Base-by-base conservation (phyloP, 2,329 filamentous ascomycete genomes). In the Fusarium nelsonii region DNA sequence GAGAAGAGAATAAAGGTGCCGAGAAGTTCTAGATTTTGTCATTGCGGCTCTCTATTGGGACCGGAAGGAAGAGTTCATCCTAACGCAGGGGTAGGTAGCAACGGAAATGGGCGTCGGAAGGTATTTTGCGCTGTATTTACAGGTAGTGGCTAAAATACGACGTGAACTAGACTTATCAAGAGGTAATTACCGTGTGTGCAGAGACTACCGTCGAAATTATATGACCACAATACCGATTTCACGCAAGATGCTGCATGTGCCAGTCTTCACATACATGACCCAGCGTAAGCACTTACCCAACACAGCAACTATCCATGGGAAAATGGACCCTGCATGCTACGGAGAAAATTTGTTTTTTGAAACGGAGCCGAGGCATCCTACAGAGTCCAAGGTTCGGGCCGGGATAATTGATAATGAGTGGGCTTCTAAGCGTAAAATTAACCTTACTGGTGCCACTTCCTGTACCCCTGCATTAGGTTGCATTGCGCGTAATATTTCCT, bases 341-440 rank as follows among this genome's bases (percentile, higher is more conserved):
- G 6, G 23, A 23, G 23, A 32, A 8, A 51, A 36, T 10, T 3
- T 30, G 26, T 16, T 7, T 45, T 26, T 23, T 23, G 23, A 23
- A 23, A 23, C 23, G 32, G n/a, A 18, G 18, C 48, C 48, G 48
- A 50, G 48, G 48, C 18, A 20, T 28, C 48, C 18, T 15, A 23
- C 23, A 5, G 23, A 23, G 23, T 23, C 23, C 23, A 23, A 23
- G 23, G 23, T 23, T 23, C 23, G 23, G 23, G 23, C 23, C 23
- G 23, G 23, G 23, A 23, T 23, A 5, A 23, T 23, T 23, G 23
- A 23, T 23, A 23, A 23, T 23, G 23, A 23, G 23, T 51, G 48
- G 36, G 34, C 26, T 26, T 26, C 28, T 51, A 51, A n/a, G 15
- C 39, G 18, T 51, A 51, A 51, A 51, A 51, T 51, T 51, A 51